A percentile compares a stretch with the other conserved stretches of the same genome.
phyloP scores from a whole-genome alignment of 805 yeast species.

The Candida adriatica region DNA sequence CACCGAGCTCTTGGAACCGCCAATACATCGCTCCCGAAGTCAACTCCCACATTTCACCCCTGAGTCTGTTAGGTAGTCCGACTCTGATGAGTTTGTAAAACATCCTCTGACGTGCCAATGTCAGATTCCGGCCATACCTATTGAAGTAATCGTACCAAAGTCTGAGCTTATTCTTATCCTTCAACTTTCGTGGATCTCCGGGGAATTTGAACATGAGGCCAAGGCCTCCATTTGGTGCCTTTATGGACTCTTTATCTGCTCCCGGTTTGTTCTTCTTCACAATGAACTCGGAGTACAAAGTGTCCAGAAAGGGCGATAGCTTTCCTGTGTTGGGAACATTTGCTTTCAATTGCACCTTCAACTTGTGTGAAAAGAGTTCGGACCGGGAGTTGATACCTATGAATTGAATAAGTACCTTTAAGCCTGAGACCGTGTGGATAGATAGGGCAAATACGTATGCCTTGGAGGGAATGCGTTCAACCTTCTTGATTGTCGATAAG shows the following conservation, averaged over 20 bases:
- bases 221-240: slow-evolving; percentile 74
- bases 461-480: slow-evolving; percentile 76
- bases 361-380: slow-evolving; percentile 67
- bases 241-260: slow-evolving; percentile 29
- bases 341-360: slow-evolving; percentile 54
- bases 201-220: slow-evolving; percentile 85
- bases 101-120: slow-evolving; percentile 64
- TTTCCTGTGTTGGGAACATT: slow-evolving; percentile 57
- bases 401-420: slow-evolving; percentile 60
- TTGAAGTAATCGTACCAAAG: slow-evolving; percentile 90
- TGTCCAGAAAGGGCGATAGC: slow-evolving; percentile 56
- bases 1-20: slow-evolving; percentile 54
- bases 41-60: slow-evolving; percentile 97
- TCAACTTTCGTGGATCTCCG: slow-evolving; percentile 70
- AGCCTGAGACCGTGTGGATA: slow-evolving; percentile 60
- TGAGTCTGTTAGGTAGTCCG: slow-evolving; percentile 86
- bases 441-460: slow-evolving; percentile 73
- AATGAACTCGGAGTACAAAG: slow-evolving; percentile 83
- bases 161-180: slow-evolving; percentile 81
- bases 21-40: slow-evolving; percentile 79
- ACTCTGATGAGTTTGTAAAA: slow-evolving; percentile 81
- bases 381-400: slow-evolving; percentile 74
- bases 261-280: slow-evolving; percentile 41
- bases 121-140: slow-evolving; percentile 77
- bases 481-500: slow-evolving; percentile 71